A percentile compares a stretch with the other conserved stretches of the same genome.
phyloP scores from a whole-genome alignment of 2,329 filamentous ascomycete species.

The Fusarium scirpi region DNA sequence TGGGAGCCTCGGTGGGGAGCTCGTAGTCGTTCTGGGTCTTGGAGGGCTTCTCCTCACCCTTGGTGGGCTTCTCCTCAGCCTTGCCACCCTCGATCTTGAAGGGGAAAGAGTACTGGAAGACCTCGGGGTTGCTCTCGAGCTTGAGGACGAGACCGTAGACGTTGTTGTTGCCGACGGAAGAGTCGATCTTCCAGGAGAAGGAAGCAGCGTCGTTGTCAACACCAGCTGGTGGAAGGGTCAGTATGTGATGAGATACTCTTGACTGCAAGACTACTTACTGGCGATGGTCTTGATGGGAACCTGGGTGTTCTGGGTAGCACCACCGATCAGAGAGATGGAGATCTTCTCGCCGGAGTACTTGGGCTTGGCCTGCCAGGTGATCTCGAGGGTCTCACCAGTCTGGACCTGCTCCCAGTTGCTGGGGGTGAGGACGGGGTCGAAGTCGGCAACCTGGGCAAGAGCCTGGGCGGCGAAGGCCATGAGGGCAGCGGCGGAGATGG shows the following conservation, averaged over 20 bases:
- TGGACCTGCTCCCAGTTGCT: conserved; percentile 56
- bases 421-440: conserved; percentile 66
- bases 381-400: conserved; percentile 62
- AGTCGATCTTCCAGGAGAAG: conserved; percentile 65
- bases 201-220: conserved; percentile 59
- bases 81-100: conserved; percentile 63
- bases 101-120: conserved; percentile 73
- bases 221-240: conserved; percentile 39
- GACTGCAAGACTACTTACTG: not conserved
- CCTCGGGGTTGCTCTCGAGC: conserved; percentile 58
- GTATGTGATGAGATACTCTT: too few relatives aligned
- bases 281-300: conserved; percentile 58
- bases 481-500: conserved; percentile 60
- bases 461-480: conserved; percentile 64
- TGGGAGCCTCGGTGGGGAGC: conserved; percentile 44
- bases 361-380: conserved; percentile 63
- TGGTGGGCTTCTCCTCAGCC: conserved; percentile 30
- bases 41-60: conserved; percentile 9
- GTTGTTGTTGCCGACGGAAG: conserved; percentile 57
- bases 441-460: conserved; percentile 67
- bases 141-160: conserved; percentile 70
- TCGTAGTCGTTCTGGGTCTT: conserved; percentile 14
- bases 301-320: conserved; percentile 58
- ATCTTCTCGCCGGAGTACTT: conserved; percentile 59
- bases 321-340: conserved; percentile 67